Evolutionary conservation across 208 protist genomes (phyloP), one percentile per base, ranked within the genome.

Genomic region (Borovskyia barvae): DNA sequence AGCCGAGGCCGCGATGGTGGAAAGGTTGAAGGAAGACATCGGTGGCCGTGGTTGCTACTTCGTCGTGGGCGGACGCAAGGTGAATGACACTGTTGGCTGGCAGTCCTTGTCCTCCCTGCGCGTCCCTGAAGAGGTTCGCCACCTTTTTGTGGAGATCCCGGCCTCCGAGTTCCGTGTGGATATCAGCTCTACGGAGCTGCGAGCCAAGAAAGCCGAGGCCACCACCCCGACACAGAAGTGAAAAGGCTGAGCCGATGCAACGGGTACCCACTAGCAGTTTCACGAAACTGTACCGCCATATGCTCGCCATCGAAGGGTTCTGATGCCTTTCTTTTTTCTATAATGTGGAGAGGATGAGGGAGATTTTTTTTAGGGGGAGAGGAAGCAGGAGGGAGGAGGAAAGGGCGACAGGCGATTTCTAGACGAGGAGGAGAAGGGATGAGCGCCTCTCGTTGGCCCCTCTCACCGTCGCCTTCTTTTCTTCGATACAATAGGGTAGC

Each of bases 181-280:
- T 67, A 42, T 93, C 17, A 88, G 82, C 68, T 93, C 80, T 1
- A 90, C 86, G 2, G 72, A 77, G 52, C 32, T 93, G 45, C 80
- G 86, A 1, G 56, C 72, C 1, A 39, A 11, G 59, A 43, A 54
- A 42, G 40, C 40, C 22, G 30, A 28, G 46, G 11, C 1, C 35
- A 14, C 37, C 28, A 30, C 0, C n/a, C 14, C 17, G 5, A 33
- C 45, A 8, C 45, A 24, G 17, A 46, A 32, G 6, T 32, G 19
- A n/a, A 60, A 14, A 40, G 30, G 9, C 35, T 40, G 35, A n/a
- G 41, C 41, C 7, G 5, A 20, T 20, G 24, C 24, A 7, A 7
- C 24, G 41, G 11, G 41, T n/a, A 20, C 41, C 7, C 11, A 7
- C n/a, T n/a, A n/a, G n/a, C n/a, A n/a, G n/a, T n/a, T n/a, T n/a